Percentiles rank a stretch among this genome's conserved stretches.
phyloP scores from a whole-genome alignment of 2,329 filamentous ascomycete species.

The Pseudopyrenochaeta lycopersici region DNA sequence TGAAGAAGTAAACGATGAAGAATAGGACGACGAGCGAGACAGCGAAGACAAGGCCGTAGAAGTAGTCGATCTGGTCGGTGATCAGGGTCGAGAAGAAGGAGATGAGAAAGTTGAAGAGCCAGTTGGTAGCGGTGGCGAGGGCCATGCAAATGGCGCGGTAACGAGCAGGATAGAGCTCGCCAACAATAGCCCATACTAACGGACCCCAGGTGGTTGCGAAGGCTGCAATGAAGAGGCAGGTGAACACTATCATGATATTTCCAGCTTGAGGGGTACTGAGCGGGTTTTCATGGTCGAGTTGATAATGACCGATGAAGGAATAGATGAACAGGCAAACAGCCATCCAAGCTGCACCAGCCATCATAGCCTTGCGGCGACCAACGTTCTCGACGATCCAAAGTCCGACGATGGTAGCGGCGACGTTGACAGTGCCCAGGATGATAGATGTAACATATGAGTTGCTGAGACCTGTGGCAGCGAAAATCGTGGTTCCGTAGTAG shows the following conservation, averaged over 20 bases:
- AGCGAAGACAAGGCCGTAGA: conserved; percentile 80
- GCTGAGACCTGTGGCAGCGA: conserved; percentile 51
- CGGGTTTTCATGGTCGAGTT: conserved; percentile 44
- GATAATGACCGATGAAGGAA: conserved; percentile 57
- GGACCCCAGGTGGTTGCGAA: conserved; percentile 77
- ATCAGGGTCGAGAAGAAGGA: conserved; percentile 84
- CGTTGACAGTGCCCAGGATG: conserved; percentile 61
- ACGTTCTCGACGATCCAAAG: conserved; percentile 59
- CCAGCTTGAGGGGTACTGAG: conserved; percentile 57
- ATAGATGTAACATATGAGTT: conserved; percentile 59
- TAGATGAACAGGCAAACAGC: conserved; percentile 67
- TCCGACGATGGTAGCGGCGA: conserved; percentile 56
- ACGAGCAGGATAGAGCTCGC: conserved; percentile 72
- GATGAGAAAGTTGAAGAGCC: conserved; percentile 57
- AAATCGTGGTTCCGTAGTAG: conserved; percentile 60
- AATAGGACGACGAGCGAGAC: conserved; percentile 70
- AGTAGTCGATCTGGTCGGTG: conserved; percentile 73
- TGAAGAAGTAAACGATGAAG: conserved; percentile 78
- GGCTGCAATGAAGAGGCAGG: conserved; percentile 72
- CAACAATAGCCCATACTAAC: conserved; percentile 74
- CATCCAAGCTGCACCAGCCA: conserved; percentile 59
- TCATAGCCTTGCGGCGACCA: conserved; percentile 57
- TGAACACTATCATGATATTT: conserved; percentile 72
- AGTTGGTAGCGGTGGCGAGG: conserved; percentile 53
- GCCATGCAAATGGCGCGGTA: conserved; percentile 58